phyloP scores from a whole-genome alignment of 1,139 yeast genomes.

The Candida sanyaensis region DNA sequence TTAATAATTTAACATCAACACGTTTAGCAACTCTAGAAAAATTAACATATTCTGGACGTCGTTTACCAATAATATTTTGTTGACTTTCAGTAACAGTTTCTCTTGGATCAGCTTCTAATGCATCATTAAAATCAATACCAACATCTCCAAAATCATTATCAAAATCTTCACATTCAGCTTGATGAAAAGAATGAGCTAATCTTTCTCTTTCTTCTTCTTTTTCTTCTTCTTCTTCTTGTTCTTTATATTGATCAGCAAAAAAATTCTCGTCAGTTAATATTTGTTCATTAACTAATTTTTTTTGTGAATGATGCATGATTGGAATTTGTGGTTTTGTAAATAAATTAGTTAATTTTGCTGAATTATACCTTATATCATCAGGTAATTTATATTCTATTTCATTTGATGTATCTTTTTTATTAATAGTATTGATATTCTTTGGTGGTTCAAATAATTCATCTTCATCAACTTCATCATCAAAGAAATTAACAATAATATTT shows the following conservation, averaged over 20 bases:
- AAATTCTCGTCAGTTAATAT: slow-evolving; percentile 63
- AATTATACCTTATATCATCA: slow-evolving; percentile 70
- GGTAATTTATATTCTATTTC: slow-evolving; percentile 58
- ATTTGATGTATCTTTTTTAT: slow-evolving; percentile 25
- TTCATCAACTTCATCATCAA: slow-evolving; percentile 36
- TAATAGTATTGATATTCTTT: slow-evolving; percentile 33
- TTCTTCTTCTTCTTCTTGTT: slow-evolving; percentile 33
- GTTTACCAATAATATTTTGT: slow-evolving; percentile 36
- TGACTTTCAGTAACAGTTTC: slow-evolving; percentile 14
- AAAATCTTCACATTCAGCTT: slow-evolving; percentile 47
- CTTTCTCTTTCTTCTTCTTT: slow-evolving; percentile 35
- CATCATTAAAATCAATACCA: slow-evolving; percentile 50
- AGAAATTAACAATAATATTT: slow-evolving; percentile 50
- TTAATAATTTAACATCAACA: slow-evolving; percentile 78
- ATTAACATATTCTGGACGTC: slow-evolving; percentile 64
- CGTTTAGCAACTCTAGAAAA: slow-evolving; percentile 82
- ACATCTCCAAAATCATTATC: slow-evolving; percentile 42
- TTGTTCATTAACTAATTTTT: slow-evolving; percentile 7
- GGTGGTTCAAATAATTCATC: slow-evolving; percentile 54
- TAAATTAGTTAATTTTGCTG: slow-evolving; percentile 65
- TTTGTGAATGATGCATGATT: slow-evolving; percentile 22
- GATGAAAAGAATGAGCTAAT: slow-evolving; percentile 44
- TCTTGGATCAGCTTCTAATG: slow-evolving; percentile 29
- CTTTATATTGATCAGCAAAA: slow-evolving; percentile 70
- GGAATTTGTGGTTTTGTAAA: slow-evolving; percentile 65